Evolutionary conservation across 768 basidiomycete species (phyloP), one percentile per base, ranked within the genome.

Genomic region (Leccinum disarticulatum): DNA sequence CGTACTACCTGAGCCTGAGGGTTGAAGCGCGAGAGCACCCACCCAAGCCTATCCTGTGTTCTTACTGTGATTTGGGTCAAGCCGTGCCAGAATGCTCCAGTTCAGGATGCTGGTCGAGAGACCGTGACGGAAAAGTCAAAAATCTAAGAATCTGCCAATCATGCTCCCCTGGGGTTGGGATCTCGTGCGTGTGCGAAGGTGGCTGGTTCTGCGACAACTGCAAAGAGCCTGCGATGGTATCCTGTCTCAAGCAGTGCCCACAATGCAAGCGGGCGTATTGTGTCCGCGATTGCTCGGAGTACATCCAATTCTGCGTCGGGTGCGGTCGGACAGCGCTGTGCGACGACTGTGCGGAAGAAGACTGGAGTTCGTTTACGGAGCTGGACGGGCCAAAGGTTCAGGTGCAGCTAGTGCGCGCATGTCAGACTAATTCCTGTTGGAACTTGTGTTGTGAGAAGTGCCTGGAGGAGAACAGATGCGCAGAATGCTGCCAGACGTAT

Each of bases 151-250:
- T 68, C 25, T 69, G 68, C 43, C 19, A 38, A n/a, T 47, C 57
- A 25, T 70, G 68, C 28, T 57, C 63, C 28, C 61, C 67, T 0
- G 59, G 25, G 13, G 66, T 57, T 3, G 68, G 68, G 6, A 54
- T 70, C 48, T 57, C 62, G 62, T 70, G 68, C 43, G 49, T 47
- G 1, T 70, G 66, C 61, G 57, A 61, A 38, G 54, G 54, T 25
- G 57, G 52, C 48, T 64, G 69, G 68, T 36, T 61, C 10, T 70
- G 68, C 54, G 67, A 70, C 33, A 61, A 66, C 51, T 70, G 69
- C 61, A 56, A 52, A 50, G 17, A 50, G 3, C 54, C 59, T 30
- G 13, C 58, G 6, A 52, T 25, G 36, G 50, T 41, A 2, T 52
- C 53, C 28, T 51, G 66, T 51, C 57, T 65, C 59, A 60, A 60